Evolutionary conservation across 306 rosid species (phyloP), one percentile per base, ranked within the genome.

Genomic region (Gleditsia sinensis): DNA sequence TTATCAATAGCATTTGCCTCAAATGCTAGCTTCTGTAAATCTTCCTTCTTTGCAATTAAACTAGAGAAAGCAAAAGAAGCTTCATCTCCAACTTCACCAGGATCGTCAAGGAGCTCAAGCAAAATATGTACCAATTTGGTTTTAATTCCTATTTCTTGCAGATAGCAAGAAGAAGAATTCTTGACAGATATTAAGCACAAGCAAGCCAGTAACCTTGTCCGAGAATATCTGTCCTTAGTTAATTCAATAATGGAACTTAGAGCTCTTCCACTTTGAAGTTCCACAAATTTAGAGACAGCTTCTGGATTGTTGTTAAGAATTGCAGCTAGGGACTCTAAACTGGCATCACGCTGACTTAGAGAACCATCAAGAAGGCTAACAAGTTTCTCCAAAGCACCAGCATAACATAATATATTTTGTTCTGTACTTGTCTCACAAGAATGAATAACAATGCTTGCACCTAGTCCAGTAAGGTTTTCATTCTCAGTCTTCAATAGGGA

Each of bases 21-120:
- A 80, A 90, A 92, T 33, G 99, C 96, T 79, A 94, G 75, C 87
- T 83, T 92, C 74, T 94, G 99, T 70, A 94, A 69, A 75, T 94
- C 99, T 78, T 86, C 88, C 81, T 88, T 88, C 75, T 84, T 88
- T 4, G 92, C 83, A 78, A 90, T 75, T 81, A 94, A 88, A 80
- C 86, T 84, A 28, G 88, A 90, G 60, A 94, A 90, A 7, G 85
- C 93, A 55, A 83, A 90, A 14, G 96, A 78, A 72, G 99, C 92
- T 63, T 94, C 99, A 56, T 92, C 97, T 80, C 97, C 99, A 71
- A 92, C 93, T 83, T 84, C 96, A 83, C 93, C 88, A 28, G 88
- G 88, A 80, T 90, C 96, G 76, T 92, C 96, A 69, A 90, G 89
- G 75, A 94, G 96, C 88, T 94, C 97, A 55, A 94, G 99, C 82